Conservation (phyloP, 305 asterid species). For the Coffea humblotiana region DNA sequence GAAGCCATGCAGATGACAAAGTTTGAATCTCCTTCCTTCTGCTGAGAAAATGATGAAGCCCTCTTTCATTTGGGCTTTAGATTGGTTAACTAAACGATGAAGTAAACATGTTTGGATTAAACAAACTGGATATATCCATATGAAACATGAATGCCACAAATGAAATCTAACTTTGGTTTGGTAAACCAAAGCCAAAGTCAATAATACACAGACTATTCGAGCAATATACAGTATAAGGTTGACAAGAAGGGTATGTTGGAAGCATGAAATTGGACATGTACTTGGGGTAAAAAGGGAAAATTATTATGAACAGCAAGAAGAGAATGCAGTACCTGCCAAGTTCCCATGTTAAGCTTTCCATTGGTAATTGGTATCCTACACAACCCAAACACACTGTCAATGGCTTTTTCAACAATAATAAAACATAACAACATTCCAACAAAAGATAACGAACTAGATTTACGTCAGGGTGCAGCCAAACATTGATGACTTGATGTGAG, state of each 20-base stretch:
- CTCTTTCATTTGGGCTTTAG: not conserved
- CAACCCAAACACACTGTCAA: slow-evolving; percentile 18
- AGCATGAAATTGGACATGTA: not conserved
- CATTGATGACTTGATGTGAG: slow-evolving; percentile 95
- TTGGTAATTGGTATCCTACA: slow-evolving; percentile 89
- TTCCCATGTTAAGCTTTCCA: slow-evolving; percentile 89
- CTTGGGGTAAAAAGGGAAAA: not conserved
- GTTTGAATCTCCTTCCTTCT: not conserved
- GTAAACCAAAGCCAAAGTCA: too few species aligned
- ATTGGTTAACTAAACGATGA: not conserved
- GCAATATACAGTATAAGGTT: not conserved
- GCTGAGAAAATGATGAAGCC: not conserved
- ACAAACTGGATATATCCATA: not conserved
- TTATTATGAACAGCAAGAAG: not conserved
- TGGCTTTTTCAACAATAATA: slow-evolving; percentile 6
- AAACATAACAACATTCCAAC: slow-evolving; percentile 6
- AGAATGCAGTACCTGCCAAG: slow-evolving; percentile 81
- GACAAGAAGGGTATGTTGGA: not conserved
- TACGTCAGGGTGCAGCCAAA: slow-evolving; percentile 90
- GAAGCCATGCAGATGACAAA: not conserved
- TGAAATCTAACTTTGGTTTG: too few species aligned
- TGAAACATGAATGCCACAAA: not conserved
- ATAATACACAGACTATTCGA: too few species aligned
- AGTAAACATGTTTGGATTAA: not conserved
- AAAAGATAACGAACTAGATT: slow-evolving; percentile 14